phyloP scores from a whole-genome alignment of 139 green algal genomes.

The Chlamydomonas incerta region DNA sequence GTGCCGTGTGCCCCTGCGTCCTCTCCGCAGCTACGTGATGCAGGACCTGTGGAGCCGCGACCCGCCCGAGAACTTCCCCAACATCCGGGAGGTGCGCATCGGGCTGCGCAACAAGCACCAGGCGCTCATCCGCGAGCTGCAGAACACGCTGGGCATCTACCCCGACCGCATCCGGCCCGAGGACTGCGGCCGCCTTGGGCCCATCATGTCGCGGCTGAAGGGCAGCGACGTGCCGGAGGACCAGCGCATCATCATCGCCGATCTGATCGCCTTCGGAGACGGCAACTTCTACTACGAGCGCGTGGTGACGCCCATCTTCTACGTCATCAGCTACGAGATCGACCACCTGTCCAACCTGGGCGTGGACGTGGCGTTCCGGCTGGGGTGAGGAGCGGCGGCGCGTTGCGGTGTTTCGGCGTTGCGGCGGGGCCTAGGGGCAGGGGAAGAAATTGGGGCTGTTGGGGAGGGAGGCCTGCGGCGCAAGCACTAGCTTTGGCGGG shows the following conservation, averaged over 20 bases:
- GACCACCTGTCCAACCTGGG: slow-evolving; percentile 62
- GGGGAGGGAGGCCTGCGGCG: too few species aligned
- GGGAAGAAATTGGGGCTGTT: too few species aligned
- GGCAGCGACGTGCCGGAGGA: slow-evolving; percentile 34
- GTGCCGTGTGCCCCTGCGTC: too few species aligned
- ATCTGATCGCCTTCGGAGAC: slow-evolving; percentile 62
- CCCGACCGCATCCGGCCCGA: slow-evolving; percentile 49
- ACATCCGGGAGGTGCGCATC: slow-evolving; percentile 47
- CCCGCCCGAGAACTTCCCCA: slow-evolving; percentile 35
- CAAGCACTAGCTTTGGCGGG: too few species aligned
- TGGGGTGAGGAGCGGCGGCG: slow-evolving; percentile 35
- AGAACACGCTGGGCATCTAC: slow-evolving; percentile 51
- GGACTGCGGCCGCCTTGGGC: slow-evolving; percentile 57
- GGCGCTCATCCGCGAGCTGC: slow-evolving; percentile 44
- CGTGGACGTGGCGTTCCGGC: slow-evolving; percentile 56
- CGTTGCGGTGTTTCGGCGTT: not conserved
- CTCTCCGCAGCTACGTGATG: slow-evolving; percentile 45
- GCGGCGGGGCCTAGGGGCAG: too few species aligned
- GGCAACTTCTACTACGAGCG: slow-evolving; percentile 62
- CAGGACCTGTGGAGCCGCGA: slow-evolving; percentile 51
- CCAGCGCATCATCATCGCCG: slow-evolving; percentile 40
- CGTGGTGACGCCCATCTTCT: slow-evolving; percentile 65
- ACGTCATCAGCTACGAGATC: slow-evolving; percentile 59
- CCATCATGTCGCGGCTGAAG: slow-evolving; percentile 51
- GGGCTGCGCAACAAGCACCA: slow-evolving; percentile 55